Evolutionary conservation across 139 green algal species (phyloP).

Genomic region (Diplosphaera chodatii): DNA sequence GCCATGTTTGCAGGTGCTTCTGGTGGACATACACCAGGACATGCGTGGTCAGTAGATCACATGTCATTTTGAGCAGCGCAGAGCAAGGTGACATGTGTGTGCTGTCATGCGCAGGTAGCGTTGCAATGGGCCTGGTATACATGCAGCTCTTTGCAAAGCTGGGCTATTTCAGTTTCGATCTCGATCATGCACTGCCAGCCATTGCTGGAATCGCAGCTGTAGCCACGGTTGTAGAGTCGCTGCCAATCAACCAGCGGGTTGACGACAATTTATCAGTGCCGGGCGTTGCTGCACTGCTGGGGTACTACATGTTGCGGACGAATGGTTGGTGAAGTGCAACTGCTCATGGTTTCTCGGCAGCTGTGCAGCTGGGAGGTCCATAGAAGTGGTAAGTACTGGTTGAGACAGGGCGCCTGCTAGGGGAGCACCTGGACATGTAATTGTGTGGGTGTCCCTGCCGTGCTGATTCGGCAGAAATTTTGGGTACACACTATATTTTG

Average conservation of each 20-base stretch:
- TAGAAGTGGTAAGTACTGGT: too few relatives aligned
- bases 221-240: slow-evolving; percentile 72
- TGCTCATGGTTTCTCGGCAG: too few relatives aligned
- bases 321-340: neutral
- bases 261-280: slow-evolving; percentile 95
- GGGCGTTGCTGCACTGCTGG: slow-evolving; percentile 34
- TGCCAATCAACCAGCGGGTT: slow-evolving; percentile 72
- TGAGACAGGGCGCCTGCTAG: too few relatives aligned
- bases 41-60: too few relatives aligned
- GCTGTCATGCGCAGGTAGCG: slow-evolving; percentile 28
- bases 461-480: too few relatives aligned
- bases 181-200: slow-evolving; percentile 19
- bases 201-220: slow-evolving; percentile 39
- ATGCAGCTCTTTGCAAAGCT: slow-evolving; percentile 44
- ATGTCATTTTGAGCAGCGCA: too few relatives aligned
- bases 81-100: neutral
- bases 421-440: too few relatives aligned
- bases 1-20: slow-evolving; percentile 71
- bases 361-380: too few relatives aligned
- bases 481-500: too few relatives aligned
- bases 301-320: neutral
- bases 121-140: slow-evolving; percentile 42
- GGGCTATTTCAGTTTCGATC: slow-evolving; percentile 45
- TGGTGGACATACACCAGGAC: too few relatives aligned
- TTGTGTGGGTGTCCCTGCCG: too few relatives aligned